Conservation (phyloP, 2,329 filamentous ascomycete genomes). For the Penicillium sp. region DNA sequence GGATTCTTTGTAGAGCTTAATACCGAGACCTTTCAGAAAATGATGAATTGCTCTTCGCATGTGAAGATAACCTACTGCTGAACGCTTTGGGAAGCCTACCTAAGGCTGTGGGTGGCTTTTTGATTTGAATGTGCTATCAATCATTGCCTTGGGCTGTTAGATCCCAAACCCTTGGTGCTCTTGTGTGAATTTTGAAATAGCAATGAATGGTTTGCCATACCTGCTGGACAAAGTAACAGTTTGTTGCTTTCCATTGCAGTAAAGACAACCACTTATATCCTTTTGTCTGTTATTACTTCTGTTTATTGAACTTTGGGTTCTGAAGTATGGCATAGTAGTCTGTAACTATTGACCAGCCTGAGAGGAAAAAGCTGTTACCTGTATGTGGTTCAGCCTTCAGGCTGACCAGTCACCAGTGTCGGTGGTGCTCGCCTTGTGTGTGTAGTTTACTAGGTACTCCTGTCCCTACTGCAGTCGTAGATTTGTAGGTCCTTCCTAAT, state of each 20-base stretch:
- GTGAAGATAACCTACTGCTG: constrained; percentile 21
- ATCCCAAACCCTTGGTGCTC: constrained; percentile 28
- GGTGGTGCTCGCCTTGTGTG: too few species aligned
- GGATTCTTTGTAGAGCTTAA: neutral
- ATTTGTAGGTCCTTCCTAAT: too few species aligned
- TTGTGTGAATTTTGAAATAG: constrained; percentile 33
- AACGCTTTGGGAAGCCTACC: constrained; percentile 8
- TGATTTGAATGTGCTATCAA: constrained; percentile 32
- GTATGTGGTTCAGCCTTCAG: too few species aligned
- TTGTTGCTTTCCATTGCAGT: constrained; percentile 22
- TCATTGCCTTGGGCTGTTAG: constrained; percentile 29
- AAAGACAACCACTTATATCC: constrained; percentile 25
- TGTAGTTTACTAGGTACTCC: too few species aligned
- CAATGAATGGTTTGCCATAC: constrained; percentile 31
- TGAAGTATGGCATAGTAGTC: too few species aligned
- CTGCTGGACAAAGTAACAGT: too few species aligned
- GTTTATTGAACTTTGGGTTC: neutral
- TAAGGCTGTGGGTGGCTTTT: constrained; percentile 14
- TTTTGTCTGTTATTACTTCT: constrained; percentile 22
- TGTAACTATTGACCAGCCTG: too few species aligned
- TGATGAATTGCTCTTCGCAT: too few species aligned
- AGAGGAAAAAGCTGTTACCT: too few species aligned
- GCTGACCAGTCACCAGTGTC: too few species aligned
- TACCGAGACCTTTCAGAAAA: too few species aligned
- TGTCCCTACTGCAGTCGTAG: too few species aligned